phyloP scores from a whole-genome alignment of 1,284 basidiomycete genomes.

The Trichosporon sp. region DNA sequence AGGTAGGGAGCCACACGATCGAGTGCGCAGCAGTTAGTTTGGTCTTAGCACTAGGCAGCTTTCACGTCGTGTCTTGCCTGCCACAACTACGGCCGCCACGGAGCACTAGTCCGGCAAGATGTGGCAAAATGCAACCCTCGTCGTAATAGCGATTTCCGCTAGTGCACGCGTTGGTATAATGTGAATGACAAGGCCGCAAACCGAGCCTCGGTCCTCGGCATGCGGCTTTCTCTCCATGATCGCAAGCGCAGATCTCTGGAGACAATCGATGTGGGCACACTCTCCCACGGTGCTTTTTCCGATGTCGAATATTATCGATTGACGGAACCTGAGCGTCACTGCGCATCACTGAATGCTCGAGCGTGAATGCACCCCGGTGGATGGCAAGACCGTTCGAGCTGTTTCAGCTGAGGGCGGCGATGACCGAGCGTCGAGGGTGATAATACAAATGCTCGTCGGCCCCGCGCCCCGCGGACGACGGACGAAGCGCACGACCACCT shows the following conservation, averaged over 20 bases:
- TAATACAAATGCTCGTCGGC: constrained; percentile 1
- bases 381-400: background rate
- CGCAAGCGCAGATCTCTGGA: background rate
- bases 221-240: background rate
- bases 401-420: constrained; percentile 10
- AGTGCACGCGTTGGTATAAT: background rate
- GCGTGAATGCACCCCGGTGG: background rate
- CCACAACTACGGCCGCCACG: background rate
- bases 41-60: background rate
- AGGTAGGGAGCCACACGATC: background rate
- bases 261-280: background rate
- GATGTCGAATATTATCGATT: background rate
- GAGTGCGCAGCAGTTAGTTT: background rate
- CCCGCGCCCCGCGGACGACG: background rate
- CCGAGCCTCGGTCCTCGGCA: constrained; percentile 3
- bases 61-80: background rate
- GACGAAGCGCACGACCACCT: background rate
- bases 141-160: background rate
- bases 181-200: background rate
- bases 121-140: background rate
- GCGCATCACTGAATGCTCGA: background rate
- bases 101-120: background rate
- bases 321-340: background rate
- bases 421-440: background rate
- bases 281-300: constrained; percentile 18